These are phyloP conservation scores for Sugiyamaella paludigena DNA, from an alignment of 1,139 yeast genomes.

Conservation along the genomic window DNA sequence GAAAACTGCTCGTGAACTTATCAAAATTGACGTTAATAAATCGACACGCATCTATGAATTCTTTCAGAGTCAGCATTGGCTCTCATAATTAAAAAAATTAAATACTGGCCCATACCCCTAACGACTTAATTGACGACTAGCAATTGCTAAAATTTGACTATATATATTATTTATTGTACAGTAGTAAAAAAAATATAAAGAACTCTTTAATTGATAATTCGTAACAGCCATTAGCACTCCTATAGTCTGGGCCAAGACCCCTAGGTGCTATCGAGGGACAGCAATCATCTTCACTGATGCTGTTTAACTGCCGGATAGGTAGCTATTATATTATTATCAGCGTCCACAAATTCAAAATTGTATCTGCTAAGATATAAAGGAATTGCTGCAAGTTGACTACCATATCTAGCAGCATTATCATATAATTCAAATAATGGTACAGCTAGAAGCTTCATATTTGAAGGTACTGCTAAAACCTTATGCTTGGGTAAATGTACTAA, in stretches of 20 bases:
- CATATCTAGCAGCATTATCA: conserved; percentile 37
- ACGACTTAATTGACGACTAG: too few relatives aligned
- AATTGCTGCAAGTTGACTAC: conserved; percentile 36
- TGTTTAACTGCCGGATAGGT: conserved; percentile 14
- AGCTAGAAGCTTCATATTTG: conserved; percentile 37
- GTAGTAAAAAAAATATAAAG: too few relatives aligned
- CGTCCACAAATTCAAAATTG: conserved; percentile 36
- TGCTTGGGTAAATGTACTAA: conserved; percentile 35
- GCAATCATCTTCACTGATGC: too few relatives aligned
- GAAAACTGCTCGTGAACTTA: conserved; percentile 75
- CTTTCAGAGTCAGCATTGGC: conserved; percentile 89
- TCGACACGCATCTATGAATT: conserved; percentile 88
- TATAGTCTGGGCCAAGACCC: too few relatives aligned
- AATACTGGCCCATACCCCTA: too few relatives aligned
- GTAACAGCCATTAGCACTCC: too few relatives aligned
- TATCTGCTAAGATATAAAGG: conserved; percentile 38
- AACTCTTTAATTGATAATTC: too few relatives aligned
- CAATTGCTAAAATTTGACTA: too few relatives aligned
- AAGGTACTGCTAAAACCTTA: conserved; percentile 34
- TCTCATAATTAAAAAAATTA: background rate
- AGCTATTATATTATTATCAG: conserved; percentile 30
- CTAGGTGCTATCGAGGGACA: too few relatives aligned
- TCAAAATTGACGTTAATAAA: conserved; percentile 82
- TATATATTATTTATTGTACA: too few relatives aligned
- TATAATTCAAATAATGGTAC: conserved; percentile 40